Evolutionary conservation across 169 alveolate genomes (phyloP), one percentile per base, ranked within the genome.

Genomic region (Eimeria brunetti): DNA sequence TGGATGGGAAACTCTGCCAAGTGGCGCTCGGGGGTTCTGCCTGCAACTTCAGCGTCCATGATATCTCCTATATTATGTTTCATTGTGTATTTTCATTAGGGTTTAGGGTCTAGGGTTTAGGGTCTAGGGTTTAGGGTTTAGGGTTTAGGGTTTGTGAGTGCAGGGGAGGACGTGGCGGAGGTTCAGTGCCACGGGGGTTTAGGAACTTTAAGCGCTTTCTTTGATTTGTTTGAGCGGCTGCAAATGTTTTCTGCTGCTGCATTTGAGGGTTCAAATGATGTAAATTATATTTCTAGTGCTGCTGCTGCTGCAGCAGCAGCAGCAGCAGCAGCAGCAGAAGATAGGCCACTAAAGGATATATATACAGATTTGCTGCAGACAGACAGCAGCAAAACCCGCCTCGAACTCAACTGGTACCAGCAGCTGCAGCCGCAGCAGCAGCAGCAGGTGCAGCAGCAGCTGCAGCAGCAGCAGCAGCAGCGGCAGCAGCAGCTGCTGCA

Each of bases 161-260:
- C 95, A 89, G 95, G 95, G 5, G 95, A 89, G 58, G 83, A 89
- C 24, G 81, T 89, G 64, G 95, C 67, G n/a, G 95, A 89, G 38
- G 24, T 89, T 46, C 95, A 89, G 14, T 89, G 89, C 0, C 95
- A 89, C 67, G 95, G 95, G 49, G 83, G 95, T n/a, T 88, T 75
- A 36, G 95, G 69, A 0, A 60, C 89, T 27, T 12, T 89, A 41
- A 18, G 44, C 1, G 95, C 85, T 36, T 12, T 89, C 30, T 62
- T 51, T 51, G 75, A 73, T 33, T 89, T 89, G 51, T 75, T 89
- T 44, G 69, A 62, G 38, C 36, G 27, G 38, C 67, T 11, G 27
- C 67, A 58, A 18, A 14, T 58, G 2, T 18, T 58, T 2, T 12
- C 67, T 12, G 67, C 67, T 12, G 67, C 67, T 12, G 67, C 67